These are phyloP conservation scores for Inosperma sp. DNA, from an alignment of 768 basidiomycete species.

Conservation along the genomic window DNA sequence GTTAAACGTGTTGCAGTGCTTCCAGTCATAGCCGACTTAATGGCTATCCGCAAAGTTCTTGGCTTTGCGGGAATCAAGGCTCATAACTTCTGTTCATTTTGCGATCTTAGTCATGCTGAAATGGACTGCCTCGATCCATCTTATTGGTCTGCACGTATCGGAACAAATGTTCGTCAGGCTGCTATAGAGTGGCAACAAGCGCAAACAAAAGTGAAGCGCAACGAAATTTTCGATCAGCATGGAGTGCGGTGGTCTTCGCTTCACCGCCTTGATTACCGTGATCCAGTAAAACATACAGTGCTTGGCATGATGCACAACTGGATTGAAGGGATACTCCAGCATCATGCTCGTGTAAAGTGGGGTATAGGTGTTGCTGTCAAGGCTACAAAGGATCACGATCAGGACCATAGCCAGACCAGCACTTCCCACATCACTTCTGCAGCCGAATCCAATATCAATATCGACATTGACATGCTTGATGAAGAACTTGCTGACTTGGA, in stretches of 20 bases:
- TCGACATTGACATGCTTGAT: slow-evolving; percentile 3
- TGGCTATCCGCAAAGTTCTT: slow-evolving; percentile 19
- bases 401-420: slow-evolving; percentile 5
- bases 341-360: slow-evolving; percentile 13
- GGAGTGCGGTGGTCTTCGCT: slow-evolving; percentile 24
- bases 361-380: slow-evolving; percentile 4
- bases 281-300: slow-evolving; percentile 21
- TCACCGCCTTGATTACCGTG: slow-evolving; percentile 17
- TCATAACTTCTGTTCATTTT: slow-evolving; percentile 20
- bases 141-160: slow-evolving; percentile 12
- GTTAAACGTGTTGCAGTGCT: slow-evolving; percentile 14
- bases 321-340: slow-evolving; percentile 22
- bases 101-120: slow-evolving; percentile 7
- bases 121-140: slow-evolving; percentile 9
- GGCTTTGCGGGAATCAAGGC: slow-evolving; percentile 17
- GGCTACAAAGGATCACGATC: slow-evolving; percentile 2
- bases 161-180: slow-evolving; percentile 11
- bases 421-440: not conserved
- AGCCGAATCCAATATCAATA: slow-evolving; percentile 1
- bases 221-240: slow-evolving; percentile 11
- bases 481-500: slow-evolving; percentile 7
- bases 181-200: slow-evolving; percentile 14
- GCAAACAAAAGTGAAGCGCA: slow-evolving; percentile 19
- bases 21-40: slow-evolving; percentile 18
- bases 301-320: slow-evolving; percentile 26